These are phyloP conservation scores for Whalleya microplaca DNA, from an alignment of 2,329 filamentous ascomycete genomes.

Conservation along the genomic window DNA sequence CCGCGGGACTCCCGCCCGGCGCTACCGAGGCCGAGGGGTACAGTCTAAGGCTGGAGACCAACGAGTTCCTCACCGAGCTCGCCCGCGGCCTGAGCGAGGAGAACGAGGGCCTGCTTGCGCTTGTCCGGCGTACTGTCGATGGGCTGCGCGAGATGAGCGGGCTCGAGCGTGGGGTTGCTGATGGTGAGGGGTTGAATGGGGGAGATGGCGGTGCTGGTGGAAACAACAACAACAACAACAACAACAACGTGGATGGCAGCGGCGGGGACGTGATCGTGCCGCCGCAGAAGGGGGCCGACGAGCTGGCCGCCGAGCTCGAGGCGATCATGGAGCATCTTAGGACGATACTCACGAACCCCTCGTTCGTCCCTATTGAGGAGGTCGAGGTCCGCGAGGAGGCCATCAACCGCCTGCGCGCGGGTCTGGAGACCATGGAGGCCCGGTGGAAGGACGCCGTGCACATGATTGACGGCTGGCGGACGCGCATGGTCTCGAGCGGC, in stretches of 20 bases:
- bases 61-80: constrained; percentile 84
- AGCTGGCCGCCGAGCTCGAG: constrained; percentile 76
- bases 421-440: constrained; percentile 92
- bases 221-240: constrained; percentile 22
- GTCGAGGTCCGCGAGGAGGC: constrained; percentile 92
- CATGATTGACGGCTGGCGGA: constrained; percentile 92
- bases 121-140: constrained; percentile 72
- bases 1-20: constrained; percentile 31
- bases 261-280: constrained; percentile 10
- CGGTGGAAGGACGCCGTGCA: constrained; percentile 88
- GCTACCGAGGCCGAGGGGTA: constrained; percentile 58
- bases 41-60: constrained; percentile 83
- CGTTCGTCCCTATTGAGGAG: constrained; percentile 94
- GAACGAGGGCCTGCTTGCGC: constrained; percentile 78
- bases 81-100: constrained; percentile 86
- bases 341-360: constrained; percentile 87
- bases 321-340: constrained; percentile 79
- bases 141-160: constrained; percentile 73
- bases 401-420: constrained; percentile 78
- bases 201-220: constrained; percentile 31
- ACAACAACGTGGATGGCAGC: constrained; percentile 7
- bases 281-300: constrained; percentile 54
- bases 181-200: too few relatives aligned
- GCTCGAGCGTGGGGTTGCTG: constrained; percentile 42
- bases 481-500: constrained; percentile 73